Evolutionary conservation across 371 early-diverging fungal genomes (phyloP).

Genomic region (Lichtheimia ornata): DNA sequence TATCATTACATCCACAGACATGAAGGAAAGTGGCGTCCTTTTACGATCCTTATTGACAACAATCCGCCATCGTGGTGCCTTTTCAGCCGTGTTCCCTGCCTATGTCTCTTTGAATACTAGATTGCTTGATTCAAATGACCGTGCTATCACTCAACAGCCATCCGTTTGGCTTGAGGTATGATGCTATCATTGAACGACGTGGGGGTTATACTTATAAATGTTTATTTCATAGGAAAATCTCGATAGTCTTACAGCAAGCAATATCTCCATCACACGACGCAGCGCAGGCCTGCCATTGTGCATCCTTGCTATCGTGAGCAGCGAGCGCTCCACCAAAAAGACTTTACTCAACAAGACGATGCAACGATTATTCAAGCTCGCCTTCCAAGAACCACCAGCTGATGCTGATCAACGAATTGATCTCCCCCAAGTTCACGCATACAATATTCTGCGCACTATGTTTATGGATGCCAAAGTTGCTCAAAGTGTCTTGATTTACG

Average conservation of each 20-base stretch:
- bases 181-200: not conserved
- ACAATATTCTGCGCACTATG: slow-evolving; percentile 83
- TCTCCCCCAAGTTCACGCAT: slow-evolving; percentile 86
- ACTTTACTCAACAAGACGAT: slow-evolving; percentile 68
- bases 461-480: slow-evolving; percentile 82
- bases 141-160: slow-evolving; percentile 53
- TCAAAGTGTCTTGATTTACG: slow-evolving; percentile 69
- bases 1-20: slow-evolving; percentile 14
- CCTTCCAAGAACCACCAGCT: slow-evolving; percentile 42
- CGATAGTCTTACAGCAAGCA: slow-evolving; percentile 52
- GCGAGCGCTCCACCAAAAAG: slow-evolving; percentile 67
- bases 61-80: slow-evolving; percentile 93
- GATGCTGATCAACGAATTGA: slow-evolving; percentile 66
- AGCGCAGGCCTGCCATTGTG: slow-evolving; percentile 91
- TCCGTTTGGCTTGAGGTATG: slow-evolving; percentile 67
- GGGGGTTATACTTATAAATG: not conserved
- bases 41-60: slow-evolving; percentile 64
- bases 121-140: slow-evolving; percentile 57
- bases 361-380: slow-evolving; percentile 68
- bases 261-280: slow-evolving; percentile 90
- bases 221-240: slow-evolving; percentile 37
- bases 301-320: slow-evolving; percentile 82
- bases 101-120: slow-evolving; percentile 73
- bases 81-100: slow-evolving; percentile 83
- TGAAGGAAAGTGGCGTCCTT: slow-evolving; percentile 59